A percentile compares a stretch with the other conserved stretches of the same genome.
Evolutionary conservation across 306 rosid species (phyloP).

Genomic region (Quercus parvula): DNA sequence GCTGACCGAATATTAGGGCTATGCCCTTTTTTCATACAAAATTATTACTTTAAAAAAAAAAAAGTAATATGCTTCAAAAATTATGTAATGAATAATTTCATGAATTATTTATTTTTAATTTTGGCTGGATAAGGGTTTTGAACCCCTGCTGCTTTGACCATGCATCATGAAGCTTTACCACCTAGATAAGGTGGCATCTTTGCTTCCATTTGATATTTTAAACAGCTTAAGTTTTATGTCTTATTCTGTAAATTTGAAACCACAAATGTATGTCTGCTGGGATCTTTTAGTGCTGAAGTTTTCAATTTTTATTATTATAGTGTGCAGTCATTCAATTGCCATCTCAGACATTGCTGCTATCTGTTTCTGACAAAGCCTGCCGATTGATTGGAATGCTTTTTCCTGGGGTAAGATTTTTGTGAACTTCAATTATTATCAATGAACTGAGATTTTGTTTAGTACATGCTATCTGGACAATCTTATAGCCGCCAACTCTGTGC

Average conservation of each 20-base stretch:
- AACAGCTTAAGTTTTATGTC: background rate
- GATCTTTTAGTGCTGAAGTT: background rate
- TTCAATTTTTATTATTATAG: background rate
- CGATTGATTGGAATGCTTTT: constrained; percentile 98
- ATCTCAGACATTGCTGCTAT: constrained; percentile 87
- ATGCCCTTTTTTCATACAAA: too few species aligned
- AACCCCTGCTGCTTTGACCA: background rate
- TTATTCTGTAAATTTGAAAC: background rate
- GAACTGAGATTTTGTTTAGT: background rate
- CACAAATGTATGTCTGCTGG: background rate
- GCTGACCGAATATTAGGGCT: too few species aligned
- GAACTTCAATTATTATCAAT: background rate
- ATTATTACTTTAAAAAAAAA: too few species aligned
- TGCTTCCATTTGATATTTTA: background rate
- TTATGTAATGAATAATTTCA: background rate
- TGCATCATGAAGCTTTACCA: background rate
- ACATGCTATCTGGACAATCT: background rate
- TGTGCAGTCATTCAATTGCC: constrained; percentile 98
- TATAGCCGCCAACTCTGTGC: constrained; percentile 3
- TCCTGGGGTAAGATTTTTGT: constrained; percentile 69
- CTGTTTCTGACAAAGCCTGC: constrained; percentile 88
- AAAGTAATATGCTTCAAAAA: background rate
- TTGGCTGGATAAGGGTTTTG: background rate
- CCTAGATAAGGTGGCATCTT: background rate
- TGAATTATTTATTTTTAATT: background rate